These are phyloP conservation scores for Lactarius akahatsu DNA, from an alignment of 768 basidiomycete genomes.

Conservation along the genomic window DNA sequence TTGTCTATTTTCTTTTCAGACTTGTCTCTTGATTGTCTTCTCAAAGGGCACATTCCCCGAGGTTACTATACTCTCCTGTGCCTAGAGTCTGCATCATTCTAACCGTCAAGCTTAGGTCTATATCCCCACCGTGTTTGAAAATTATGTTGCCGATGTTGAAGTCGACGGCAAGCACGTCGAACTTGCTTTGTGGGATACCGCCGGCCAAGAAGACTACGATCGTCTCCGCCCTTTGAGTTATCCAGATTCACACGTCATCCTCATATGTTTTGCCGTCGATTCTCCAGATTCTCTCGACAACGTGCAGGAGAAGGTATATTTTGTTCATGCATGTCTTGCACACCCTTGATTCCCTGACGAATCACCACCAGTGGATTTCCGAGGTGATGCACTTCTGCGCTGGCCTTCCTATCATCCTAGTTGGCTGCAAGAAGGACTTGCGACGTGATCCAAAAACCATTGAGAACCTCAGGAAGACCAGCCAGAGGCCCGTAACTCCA, in stretches of 20 bases:
- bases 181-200: slow-evolving; percentile 99
- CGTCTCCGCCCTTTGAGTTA: slow-evolving; percentile 96
- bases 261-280: slow-evolving; percentile 98
- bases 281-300: slow-evolving; percentile 98
- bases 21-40: slow-evolving; percentile 81
- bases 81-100: slow-evolving; percentile 11
- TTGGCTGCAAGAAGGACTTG: slow-evolving; percentile 99
- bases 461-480: slow-evolving; percentile 91
- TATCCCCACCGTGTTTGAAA: slow-evolving; percentile 99
- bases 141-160: slow-evolving; percentile 98
- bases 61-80: slow-evolving; percentile 44
- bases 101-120: slow-evolving; percentile 66
- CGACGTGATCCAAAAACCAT: slow-evolving; percentile 90
- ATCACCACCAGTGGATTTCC: slow-evolving; percentile 80
- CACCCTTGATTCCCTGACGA: slow-evolving; percentile 6
- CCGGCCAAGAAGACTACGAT: slow-evolving; percentile 99
- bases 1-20: slow-evolving; percentile 12
- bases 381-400: slow-evolving; percentile 98
- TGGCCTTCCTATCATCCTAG: slow-evolving; percentile 92
- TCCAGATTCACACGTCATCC: slow-evolving; percentile 99
- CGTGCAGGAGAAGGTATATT: slow-evolving; percentile 96
- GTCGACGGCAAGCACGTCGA: slow-evolving; percentile 99
- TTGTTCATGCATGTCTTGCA: slow-evolving; percentile 5
- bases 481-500: slow-evolving; percentile 90
- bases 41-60: slow-evolving; percentile 96